Percentiles rank a stretch among this genome's conserved stretches.
Conservation (phyloP, 148 eudicot genomes). For the Rhododendron ovatum region DNA sequence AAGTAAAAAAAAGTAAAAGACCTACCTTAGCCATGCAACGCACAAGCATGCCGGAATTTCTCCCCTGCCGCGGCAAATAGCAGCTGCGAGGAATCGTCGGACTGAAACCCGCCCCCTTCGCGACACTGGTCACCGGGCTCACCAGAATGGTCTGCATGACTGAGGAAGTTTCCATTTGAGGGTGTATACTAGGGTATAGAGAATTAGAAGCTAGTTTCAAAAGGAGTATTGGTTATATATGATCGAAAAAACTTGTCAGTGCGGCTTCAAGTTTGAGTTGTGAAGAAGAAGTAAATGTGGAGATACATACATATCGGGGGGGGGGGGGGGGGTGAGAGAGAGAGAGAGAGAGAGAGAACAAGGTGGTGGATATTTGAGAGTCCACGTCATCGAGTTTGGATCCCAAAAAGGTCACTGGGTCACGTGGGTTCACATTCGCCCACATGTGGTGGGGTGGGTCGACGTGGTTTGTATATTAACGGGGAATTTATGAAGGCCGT, state of each 20-base stretch:
- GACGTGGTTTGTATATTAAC: too few relatives aligned
- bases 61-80: constrained; percentile 5
- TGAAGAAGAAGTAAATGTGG: neutral
- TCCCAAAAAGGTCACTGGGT: neutral
- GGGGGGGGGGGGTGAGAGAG: too few relatives aligned
- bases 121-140: constrained; percentile 9
- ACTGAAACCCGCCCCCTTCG: constrained; percentile 4
- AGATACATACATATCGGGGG: neutral
- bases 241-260: too few relatives aligned
- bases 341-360: neutral
- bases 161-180: constrained; percentile 19
- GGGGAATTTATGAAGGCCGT: too few relatives aligned
- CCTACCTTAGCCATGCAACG: constrained; percentile 29
- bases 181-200: too few relatives aligned
- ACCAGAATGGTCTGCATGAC: constrained; percentile 29
- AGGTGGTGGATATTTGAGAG: constrained; percentile 17
- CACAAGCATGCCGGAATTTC: constrained; percentile 16
- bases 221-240: too few relatives aligned
- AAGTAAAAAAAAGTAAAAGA: too few relatives aligned
- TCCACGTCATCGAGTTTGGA: constrained; percentile 8
- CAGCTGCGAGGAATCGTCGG: neutral
- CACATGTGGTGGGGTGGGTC: too few relatives aligned
- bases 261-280: neutral
- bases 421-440: constrained; percentile 14
- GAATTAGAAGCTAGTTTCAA: too few relatives aligned